Evolutionary conservation across 2,329 filamentous ascomycete genomes (phyloP).

Genomic region (Aspergillus sp.): DNA sequence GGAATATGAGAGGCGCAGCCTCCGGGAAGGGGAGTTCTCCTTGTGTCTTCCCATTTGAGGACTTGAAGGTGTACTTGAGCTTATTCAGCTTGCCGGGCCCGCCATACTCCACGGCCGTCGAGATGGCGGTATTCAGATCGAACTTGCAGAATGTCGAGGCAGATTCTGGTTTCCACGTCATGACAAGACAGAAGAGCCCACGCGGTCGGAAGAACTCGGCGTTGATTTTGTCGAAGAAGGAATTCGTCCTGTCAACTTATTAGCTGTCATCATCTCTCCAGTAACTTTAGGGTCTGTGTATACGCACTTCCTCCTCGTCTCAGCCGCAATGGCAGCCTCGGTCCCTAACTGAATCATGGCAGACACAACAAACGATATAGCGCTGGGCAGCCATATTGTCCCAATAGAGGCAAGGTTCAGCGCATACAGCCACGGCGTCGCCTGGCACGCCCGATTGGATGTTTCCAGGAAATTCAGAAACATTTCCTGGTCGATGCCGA

Average conservation of each 20-base stretch:
- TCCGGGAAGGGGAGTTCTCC: slow-evolving; percentile 46
- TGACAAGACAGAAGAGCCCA: slow-evolving; percentile 60
- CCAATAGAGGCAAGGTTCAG: slow-evolving; percentile 49
- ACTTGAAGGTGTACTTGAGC: slow-evolving; percentile 39
- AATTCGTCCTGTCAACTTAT: slow-evolving; percentile 47
- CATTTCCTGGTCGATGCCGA: slow-evolving; percentile 41
- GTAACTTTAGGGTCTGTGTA: neutral
- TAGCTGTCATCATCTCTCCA: neutral
- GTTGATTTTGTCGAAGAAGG: slow-evolving; percentile 62
- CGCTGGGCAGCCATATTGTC: slow-evolving; percentile 44
- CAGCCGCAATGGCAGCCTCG: slow-evolving; percentile 46
- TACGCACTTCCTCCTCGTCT: neutral
- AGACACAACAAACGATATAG: slow-evolving; percentile 49
- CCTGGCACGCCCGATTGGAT: slow-evolving; percentile 45
- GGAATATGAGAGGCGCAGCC: slow-evolving; percentile 56
- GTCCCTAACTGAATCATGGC: slow-evolving; percentile 51
- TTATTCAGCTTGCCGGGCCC: slow-evolving; percentile 26
- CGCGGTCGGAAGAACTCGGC: slow-evolving; percentile 61
- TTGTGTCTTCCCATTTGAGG: slow-evolving; percentile 43
- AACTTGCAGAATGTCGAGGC: slow-evolving; percentile 32
- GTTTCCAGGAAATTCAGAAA: slow-evolving; percentile 45
- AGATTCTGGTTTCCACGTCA: slow-evolving; percentile 56
- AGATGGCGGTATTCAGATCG: slow-evolving; percentile 44
- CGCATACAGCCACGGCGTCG: slow-evolving; percentile 43
- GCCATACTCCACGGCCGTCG: slow-evolving; percentile 33